Conservation (phyloP, 805 yeast species). For the Wickerhamiella shivajii region DNA sequence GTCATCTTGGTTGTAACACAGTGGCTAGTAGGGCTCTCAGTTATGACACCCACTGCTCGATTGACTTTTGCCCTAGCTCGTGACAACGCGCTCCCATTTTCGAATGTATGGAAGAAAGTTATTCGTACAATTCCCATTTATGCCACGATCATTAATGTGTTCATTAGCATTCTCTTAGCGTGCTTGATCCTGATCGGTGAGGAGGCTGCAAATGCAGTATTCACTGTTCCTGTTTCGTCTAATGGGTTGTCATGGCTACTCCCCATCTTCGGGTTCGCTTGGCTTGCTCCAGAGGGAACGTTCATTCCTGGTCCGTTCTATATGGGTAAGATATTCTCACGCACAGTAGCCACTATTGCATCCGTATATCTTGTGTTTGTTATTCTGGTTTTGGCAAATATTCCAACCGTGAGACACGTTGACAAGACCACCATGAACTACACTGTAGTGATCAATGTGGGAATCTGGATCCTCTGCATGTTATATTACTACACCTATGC, state of each 20-base stretch:
- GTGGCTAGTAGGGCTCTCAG: constrained; percentile 46
- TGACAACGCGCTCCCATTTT: constrained; percentile 51
- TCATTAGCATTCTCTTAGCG: constrained; percentile 43
- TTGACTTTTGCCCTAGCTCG: constrained; percentile 56
- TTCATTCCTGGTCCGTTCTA: constrained; percentile 55
- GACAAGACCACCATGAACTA: constrained; percentile 43
- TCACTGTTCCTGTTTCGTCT: constrained; percentile 46
- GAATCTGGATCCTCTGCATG: constrained; percentile 41
- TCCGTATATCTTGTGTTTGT: constrained; percentile 37
- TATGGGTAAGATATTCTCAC: constrained; percentile 37
- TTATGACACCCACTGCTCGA: constrained; percentile 52
- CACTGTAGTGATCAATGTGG: constrained; percentile 47
- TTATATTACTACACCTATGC: constrained; percentile 37
- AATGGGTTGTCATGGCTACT: constrained; percentile 46
- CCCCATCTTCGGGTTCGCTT: constrained; percentile 43
- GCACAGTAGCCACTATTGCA: constrained; percentile 32
- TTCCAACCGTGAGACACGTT: constrained; percentile 35
- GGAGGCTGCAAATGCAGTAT: constrained; percentile 50
- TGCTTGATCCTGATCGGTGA: constrained; percentile 40
- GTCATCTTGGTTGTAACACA: constrained; percentile 32
- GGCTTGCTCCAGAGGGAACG: constrained; percentile 32
- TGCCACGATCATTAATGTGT: constrained; percentile 54
- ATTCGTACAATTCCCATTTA: constrained; percentile 44
- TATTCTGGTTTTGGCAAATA: constrained; percentile 39
- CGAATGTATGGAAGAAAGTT: constrained; percentile 32